Conservation (phyloP, 1,284 basidiomycete species). For the Heterobasidion irregulare region DNA sequence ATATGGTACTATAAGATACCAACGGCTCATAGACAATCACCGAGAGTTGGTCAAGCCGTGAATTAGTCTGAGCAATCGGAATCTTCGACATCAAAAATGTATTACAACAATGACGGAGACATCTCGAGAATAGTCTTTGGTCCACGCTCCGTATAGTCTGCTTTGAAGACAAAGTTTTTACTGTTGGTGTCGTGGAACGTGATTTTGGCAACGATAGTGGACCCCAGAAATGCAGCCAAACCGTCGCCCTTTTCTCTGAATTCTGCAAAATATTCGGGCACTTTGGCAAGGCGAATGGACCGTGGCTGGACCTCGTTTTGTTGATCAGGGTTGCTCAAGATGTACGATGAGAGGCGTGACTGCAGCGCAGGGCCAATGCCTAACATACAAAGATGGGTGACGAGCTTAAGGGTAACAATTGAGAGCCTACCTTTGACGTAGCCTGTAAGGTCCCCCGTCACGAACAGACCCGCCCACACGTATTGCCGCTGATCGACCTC, state of each 20-base stretch:
- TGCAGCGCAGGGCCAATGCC: slow-evolving; percentile 68
- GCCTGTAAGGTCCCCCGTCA: slow-evolving; percentile 76
- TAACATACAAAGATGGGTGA: slow-evolving; percentile 17
- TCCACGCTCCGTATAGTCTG: slow-evolving; percentile 64
- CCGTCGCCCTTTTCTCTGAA: slow-evolving; percentile 82
- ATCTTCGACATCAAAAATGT: background rate
- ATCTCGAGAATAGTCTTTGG: slow-evolving; percentile 67
- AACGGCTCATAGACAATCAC: background rate
- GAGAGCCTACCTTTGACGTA: slow-evolving; percentile 63
- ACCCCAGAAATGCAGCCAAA: slow-evolving; percentile 79
- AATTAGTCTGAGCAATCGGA: background rate
- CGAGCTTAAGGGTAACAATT: background rate
- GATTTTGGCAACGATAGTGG: slow-evolving; percentile 81
- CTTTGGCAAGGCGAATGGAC: slow-evolving; percentile 53
- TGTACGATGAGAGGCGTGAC: slow-evolving; percentile 65
- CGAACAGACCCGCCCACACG: slow-evolving; percentile 76
- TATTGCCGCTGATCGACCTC: slow-evolving; percentile 63
- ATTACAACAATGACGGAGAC: slow-evolving; percentile 60
- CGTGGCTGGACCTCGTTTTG: slow-evolving; percentile 67
- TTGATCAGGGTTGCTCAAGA: slow-evolving; percentile 57
- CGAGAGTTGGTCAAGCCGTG: background rate
- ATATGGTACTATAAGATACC: background rate
- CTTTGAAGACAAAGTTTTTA: slow-evolving; percentile 69
- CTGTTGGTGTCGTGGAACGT: slow-evolving; percentile 53
- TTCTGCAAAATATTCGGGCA: slow-evolving; percentile 93